Base-by-base conservation (phyloP, 1,284 basidiomycete genomes). In the Fistulinella cinereoalba region DNA sequence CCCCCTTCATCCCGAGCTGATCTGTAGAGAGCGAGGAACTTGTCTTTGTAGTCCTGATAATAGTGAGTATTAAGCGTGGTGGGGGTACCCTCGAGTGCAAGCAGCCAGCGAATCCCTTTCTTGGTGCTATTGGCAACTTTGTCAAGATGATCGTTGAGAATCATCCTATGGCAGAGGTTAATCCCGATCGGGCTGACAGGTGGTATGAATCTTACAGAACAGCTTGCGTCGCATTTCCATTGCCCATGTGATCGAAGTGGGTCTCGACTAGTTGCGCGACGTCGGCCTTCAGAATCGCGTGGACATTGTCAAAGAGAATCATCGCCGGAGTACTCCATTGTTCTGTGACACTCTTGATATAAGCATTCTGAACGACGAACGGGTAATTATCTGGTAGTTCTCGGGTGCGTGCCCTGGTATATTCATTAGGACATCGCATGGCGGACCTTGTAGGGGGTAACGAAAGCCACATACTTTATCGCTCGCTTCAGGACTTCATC, bases 311-410 rank as follows among this genome's bases (percentile, higher is more conserved):
- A 51, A 82, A 81, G n/a, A 85, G 71, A 0, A 56, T 25, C 12
- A 69, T 57, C 0, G 79, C 70, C 0, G 84, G 80, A 0, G 19
- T 43, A 2, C 53, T 52, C 87, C 87, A 89, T 37, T 69, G 52
- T 15, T 62, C 43, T 10, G 75, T 72, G 18, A 79, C 63, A 1
- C 61, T 49, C 2, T 60, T 49, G 37, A 89, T 83, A 38, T 76
- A 79, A 0, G 59, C 50, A 6, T 71, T 57, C 23, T 79, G 78
- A 0, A 85, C 81, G 0, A 77, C 68, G 52, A 83, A 88, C 0
- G 85, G 85, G 49, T 75, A 79, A 50, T 78, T 76, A 13, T 76
- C 80, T 0, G 85, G 84, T 0, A 88, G 70, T 57, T 88, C 83
- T 5, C 84, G 79, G 0, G 83, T 83, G 1, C 79, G 74, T 0